Conservation (phyloP, 2,329 filamentous ascomycete species). For the Stagonosporopsis tanaceti region DNA sequence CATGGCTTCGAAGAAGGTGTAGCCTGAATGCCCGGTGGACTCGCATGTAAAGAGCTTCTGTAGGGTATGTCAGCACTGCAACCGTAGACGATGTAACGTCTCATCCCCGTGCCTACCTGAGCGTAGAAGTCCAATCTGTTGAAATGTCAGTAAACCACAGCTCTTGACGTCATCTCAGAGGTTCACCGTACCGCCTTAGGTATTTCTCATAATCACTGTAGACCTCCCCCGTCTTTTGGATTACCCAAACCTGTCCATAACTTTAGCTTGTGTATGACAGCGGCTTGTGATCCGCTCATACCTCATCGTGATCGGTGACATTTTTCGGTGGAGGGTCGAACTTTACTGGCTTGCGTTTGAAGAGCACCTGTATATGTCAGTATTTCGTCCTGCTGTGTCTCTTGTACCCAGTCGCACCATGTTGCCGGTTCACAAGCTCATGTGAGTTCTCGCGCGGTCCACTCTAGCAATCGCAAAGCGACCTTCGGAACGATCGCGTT, state of each 20-base stretch:
- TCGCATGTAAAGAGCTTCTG: conserved; percentile 92
- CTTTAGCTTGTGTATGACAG: conserved; percentile 33
- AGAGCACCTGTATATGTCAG: conserved; percentile 75
- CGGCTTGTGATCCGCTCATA: conserved; percentile 54
- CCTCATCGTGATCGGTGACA: conserved; percentile 84
- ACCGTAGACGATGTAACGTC: not conserved
- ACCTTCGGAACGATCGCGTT: conserved; percentile 37
- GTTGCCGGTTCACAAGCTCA: conserved; percentile 37
- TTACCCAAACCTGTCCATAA: conserved; percentile 80
- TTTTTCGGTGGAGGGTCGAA: conserved; percentile 75
- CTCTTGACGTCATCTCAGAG: conserved; percentile 31
- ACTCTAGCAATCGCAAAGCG: conserved; percentile 37
- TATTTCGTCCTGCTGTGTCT: not conserved
- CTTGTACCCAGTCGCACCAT: conserved; percentile 39
- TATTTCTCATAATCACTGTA: conserved; percentile 91
- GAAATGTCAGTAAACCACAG: conserved; percentile 27
- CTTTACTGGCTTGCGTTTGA: conserved; percentile 93
- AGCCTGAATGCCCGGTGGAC: conserved; percentile 89
- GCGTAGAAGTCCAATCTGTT: conserved; percentile 90
- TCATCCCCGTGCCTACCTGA: conserved; percentile 65
- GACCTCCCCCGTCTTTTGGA: conserved; percentile 87
- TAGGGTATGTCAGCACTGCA: conserved; percentile 31
- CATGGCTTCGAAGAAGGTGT: conserved; percentile 91
- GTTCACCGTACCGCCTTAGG: conserved; percentile 72
- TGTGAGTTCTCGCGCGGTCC: conserved; percentile 38